Base-by-base conservation (phyloP, 75 land plant genomes). In the Isoetes taiwanensis region DNA sequence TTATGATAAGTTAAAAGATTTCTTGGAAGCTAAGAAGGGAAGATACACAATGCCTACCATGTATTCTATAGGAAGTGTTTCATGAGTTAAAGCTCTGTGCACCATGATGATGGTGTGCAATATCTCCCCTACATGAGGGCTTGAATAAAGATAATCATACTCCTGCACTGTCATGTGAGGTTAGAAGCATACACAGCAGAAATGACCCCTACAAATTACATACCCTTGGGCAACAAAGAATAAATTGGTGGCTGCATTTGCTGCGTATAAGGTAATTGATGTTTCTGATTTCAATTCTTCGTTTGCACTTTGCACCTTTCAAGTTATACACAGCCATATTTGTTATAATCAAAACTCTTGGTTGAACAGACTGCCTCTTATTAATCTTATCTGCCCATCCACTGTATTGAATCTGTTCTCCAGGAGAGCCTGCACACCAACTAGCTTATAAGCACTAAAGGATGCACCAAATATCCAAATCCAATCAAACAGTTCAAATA, bases 211-310 rank as follows among this genome's bases (percentile, higher is more conserved):
- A 8, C 8, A 6, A 46, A 8, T 4, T 19, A 46, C 50, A 46
- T 5, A 46, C 50, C 50, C 25, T 19, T n/a, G 50, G 50, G 50
- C 50, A 46, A 23, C 50, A 46, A 16, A 46, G 23, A 23, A 46
- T 46, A n/a, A 46, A 46, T 23, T 46, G 50, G 23, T 46, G 50
- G 50, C 50, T 46, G 23, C 25, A 46, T n/a, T 46, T 46, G 50
- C 50, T 46, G 4, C 50, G 50, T 46, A 46, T n/a, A n/a, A 46
- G 16, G 16, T 46, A 23, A 5, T 19, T 23, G 16, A 46, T n/a
- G 23, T 19, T 23, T 19, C 50, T 3, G 23, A 46, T 46, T 6
- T 46, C 50, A 46, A 46, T 46, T n/a, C 50, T 5, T 6, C 50
- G 50, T 23, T 46, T 46, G 50, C 50, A 46, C 19, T 46, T 19